These are phyloP conservation scores for Plasmodium inui DNA, from an alignment of 169 alveolate genomes.

Conservation along the genomic window DNA sequence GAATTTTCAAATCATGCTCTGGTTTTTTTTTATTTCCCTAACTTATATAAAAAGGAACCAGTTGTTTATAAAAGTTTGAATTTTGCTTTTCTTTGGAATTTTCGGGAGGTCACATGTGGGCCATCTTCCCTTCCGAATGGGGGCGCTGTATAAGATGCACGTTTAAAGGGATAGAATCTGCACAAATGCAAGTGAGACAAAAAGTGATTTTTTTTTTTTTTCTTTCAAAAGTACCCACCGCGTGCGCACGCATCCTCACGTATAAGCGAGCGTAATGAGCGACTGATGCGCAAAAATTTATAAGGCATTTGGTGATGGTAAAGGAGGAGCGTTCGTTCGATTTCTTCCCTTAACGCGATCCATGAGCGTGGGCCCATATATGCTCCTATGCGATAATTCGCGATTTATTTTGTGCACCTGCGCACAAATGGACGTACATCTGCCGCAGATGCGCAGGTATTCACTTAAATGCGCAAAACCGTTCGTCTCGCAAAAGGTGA, in stretches of 20 bases:
- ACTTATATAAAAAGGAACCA: constrained; percentile 62
- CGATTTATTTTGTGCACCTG: background rate
- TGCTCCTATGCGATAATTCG: background rate
- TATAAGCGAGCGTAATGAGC: background rate
- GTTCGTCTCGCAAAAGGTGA: background rate
- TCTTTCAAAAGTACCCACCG: background rate
- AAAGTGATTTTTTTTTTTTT: background rate
- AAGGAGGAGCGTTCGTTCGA: background rate
- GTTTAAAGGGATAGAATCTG: background rate
- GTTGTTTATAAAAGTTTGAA: constrained; percentile 43
- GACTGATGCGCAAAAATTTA: background rate
- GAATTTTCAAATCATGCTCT: constrained; percentile 44
- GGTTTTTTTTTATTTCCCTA: constrained; percentile 66
- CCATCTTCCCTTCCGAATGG: background rate
- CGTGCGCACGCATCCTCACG: background rate
- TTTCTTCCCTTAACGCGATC: background rate
- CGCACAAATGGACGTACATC: no score
- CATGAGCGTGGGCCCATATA: background rate
- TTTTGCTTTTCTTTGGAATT: background rate
- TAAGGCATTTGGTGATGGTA: background rate
- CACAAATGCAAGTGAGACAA: background rate
- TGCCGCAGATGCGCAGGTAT: background rate
- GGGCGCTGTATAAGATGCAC: background rate
- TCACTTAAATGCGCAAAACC: background rate
- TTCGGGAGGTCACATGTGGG: background rate